Evolutionary conservation across 2,329 filamentous ascomycete species (phyloP).

Genomic region (Dactylellina haptotyla): DNA sequence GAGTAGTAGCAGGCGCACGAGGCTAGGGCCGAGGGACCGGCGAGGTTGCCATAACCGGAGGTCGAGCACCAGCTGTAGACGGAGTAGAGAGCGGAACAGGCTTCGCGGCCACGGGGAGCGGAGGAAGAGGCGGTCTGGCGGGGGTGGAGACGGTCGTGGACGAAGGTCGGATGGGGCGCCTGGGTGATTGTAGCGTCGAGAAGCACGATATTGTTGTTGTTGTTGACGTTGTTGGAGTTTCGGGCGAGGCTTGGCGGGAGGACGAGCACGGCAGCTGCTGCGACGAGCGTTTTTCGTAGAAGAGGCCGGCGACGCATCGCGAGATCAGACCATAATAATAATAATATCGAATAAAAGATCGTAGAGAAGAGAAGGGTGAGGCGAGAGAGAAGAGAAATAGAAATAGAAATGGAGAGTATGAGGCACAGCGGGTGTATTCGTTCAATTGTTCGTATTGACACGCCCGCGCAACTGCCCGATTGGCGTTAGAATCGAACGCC

Average conservation of each 20-base stretch:
- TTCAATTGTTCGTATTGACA: too few species aligned
- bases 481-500: neutral
- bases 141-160: conserved; percentile 37
- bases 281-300: too few species aligned
- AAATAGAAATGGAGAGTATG: too few species aligned
- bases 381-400: too few species aligned
- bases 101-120: conserved; percentile 31
- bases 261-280: neutral
- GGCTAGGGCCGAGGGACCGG: conserved; percentile 37
- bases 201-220: too few species aligned
- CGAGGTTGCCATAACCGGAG: conserved; percentile 35
- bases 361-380: neutral
- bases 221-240: conserved; percentile 3
- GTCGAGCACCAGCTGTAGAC: conserved; percentile 51
- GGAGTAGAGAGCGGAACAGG: conserved; percentile 50
- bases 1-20: conserved; percentile 50
- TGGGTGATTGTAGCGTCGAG: conserved; percentile 44
- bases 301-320: conserved; percentile 16
- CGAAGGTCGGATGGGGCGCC: conserved; percentile 32
- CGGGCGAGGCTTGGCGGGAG: neutral
- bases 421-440: too few species aligned
- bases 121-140: conserved; percentile 23
- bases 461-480: too few species aligned
- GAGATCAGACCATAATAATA: conserved; percentile 10
- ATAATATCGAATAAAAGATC: neutral